Conservation (phyloP, 495 filamentous ascomycete genomes). For the Penicillium canescens region DNA sequence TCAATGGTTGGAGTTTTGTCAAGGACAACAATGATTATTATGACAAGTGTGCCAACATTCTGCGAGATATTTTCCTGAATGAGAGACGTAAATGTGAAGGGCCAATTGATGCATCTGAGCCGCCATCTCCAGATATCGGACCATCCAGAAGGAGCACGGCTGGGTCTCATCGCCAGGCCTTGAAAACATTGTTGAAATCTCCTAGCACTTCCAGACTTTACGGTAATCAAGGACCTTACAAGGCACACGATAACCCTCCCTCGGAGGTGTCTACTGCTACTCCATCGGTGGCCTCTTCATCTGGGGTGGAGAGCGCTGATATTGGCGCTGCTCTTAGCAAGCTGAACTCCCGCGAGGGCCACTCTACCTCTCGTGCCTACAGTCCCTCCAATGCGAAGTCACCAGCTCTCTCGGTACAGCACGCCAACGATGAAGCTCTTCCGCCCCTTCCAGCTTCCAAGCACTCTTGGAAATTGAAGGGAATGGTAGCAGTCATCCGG, state of each 20-base stretch:
- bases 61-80: conserved; percentile 80
- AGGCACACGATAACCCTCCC: conserved; percentile 32
- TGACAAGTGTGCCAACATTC: conserved; percentile 80
- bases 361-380: conserved; percentile 23
- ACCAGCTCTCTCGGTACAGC: conserved; percentile 29
- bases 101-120: conserved; percentile 32
- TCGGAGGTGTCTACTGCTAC: conserved; percentile 44
- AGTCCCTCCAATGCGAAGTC: conserved; percentile 34
- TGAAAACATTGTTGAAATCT: conserved; percentile 62
- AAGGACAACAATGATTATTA: conserved; percentile 99
- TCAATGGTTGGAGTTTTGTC: conserved; percentile 99
- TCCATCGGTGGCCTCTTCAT: conserved; percentile 51
- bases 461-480: conserved; percentile 96
- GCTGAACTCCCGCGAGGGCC: conserved; percentile 24
- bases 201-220: conserved; percentile 64
- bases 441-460: conserved; percentile 83
- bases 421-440: conserved; percentile 26
- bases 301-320: conserved; percentile 44
- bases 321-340: conserved; percentile 18
- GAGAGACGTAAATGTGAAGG: conserved; percentile 64
- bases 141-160: conserved; percentile 33
- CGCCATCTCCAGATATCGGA: conserved; percentile 30
- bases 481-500: conserved; percentile 94
- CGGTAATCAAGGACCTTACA: conserved; percentile 45
- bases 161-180: conserved; percentile 43